Percentiles rank a stretch among this genome's conserved stretches.
Conservation (phyloP, 306 rosid genomes). For the Trifolium fragiferum region DNA sequence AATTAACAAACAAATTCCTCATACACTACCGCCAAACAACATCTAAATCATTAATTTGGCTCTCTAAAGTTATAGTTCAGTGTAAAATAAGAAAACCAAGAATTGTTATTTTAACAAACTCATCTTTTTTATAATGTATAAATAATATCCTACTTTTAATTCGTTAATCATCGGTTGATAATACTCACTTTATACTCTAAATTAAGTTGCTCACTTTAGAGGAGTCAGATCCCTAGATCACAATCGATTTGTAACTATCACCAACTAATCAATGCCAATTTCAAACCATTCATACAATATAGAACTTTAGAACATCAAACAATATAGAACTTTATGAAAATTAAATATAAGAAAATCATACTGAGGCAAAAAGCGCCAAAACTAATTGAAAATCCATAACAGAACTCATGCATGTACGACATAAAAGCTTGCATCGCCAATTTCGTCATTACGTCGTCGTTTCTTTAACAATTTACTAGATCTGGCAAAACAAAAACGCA, state of each 20-base stretch:
- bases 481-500: conserved; percentile 30
- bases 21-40: conserved; percentile 9
- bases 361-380: background rate
- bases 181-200: no score
- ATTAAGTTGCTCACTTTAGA: background rate
- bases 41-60: background rate
- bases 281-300: conserved; percentile 22
- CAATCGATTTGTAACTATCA: conserved; percentile 9
- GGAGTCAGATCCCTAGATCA: background rate
- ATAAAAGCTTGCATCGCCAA: conserved; percentile 8
- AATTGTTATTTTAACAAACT: background rate
- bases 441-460: conserved; percentile 25
- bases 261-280: conserved; percentile 33
- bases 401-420: background rate
- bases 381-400: conserved; percentile 3
- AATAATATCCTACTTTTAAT: background rate
- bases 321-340: conserved; percentile 10
- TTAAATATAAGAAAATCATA: background rate
- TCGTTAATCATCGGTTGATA: background rate
- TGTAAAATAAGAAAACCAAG: background rate
- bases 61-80: background rate
- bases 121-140: background rate
- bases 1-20: background rate
- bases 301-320: background rate
- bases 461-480: conserved; percentile 41